phyloP scores from a whole-genome alignment of 2,329 filamentous ascomycete genomes.

The Apiospora rasikravindrae region DNA sequence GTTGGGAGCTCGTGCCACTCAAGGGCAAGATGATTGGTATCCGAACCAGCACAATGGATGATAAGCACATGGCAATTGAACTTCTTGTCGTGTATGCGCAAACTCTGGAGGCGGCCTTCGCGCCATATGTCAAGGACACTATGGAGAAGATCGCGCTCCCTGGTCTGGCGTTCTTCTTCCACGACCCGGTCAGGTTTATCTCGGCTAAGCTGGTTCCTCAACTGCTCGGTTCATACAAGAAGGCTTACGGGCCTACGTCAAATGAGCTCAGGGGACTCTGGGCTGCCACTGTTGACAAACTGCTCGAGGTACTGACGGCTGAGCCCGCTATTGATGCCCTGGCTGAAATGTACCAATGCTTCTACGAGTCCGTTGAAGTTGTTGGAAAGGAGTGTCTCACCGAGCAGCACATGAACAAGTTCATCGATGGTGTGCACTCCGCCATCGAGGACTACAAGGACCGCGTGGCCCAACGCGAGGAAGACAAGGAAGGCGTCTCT shows the following conservation, averaged over 20 bases:
- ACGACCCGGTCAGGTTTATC: conserved; percentile 93
- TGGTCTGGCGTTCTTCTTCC: conserved; percentile 97
- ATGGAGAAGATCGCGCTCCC: conserved; percentile 97
- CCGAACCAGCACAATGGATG: conserved; percentile 93
- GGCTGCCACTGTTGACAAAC: conserved; percentile 83
- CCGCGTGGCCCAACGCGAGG: conserved; percentile 80
- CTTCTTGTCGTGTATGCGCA: conserved; percentile 96
- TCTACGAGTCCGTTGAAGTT: conserved; percentile 97
- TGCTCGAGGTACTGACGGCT: conserved; percentile 89
- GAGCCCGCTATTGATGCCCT: conserved; percentile 96
- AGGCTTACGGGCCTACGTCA: conserved; percentile 82
- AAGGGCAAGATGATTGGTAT: conserved; percentile 99
- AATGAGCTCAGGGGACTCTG: conserved; percentile 82
- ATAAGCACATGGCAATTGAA: conserved; percentile 99
- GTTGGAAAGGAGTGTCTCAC: conserved; percentile 84
- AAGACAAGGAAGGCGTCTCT: conserved; percentile 75
- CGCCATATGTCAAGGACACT: conserved; percentile 87
- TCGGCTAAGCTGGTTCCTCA: conserved; percentile 95
- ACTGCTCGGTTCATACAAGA: conserved; percentile 92
- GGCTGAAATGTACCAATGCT: conserved; percentile 99
- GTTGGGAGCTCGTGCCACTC: conserved; percentile 95
- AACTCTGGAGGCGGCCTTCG: conserved; percentile 90
- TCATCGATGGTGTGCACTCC: conserved; percentile 84
- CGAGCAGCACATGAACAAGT: conserved; percentile 78
- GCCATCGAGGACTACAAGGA: conserved; percentile 92